Percentiles rank a stretch among this genome's conserved stretches.
phyloP scores from a whole-genome alignment of 495 filamentous ascomycete genomes.

The Neurospora sp. region DNA sequence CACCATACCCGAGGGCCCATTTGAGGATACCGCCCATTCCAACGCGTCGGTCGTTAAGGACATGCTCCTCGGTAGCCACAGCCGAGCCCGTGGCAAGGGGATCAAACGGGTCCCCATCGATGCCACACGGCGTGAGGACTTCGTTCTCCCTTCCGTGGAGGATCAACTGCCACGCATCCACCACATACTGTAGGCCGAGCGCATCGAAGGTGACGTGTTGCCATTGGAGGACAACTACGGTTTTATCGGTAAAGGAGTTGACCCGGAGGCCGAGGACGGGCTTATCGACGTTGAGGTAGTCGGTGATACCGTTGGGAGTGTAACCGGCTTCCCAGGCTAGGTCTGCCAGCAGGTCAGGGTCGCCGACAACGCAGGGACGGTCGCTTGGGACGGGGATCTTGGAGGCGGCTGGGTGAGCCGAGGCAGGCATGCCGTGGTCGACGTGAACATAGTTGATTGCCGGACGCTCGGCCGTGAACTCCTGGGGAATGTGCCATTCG shows the following conservation, averaged over 20 bases:
- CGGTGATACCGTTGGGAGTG: conserved; percentile 14
- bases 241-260: conserved; percentile 22
- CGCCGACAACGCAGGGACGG: conserved; percentile 13
- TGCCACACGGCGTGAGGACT: conserved; percentile 12
- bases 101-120: conserved; percentile 12
- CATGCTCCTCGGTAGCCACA: conserved; percentile 4
- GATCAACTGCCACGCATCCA: conserved; percentile 15
- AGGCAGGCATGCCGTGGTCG: conserved; percentile 12
- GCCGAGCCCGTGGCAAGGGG: conserved; percentile 6
- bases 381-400: conserved; percentile 16
- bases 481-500: conserved; percentile 34
- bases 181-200: conserved; percentile 14
- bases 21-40: conserved; percentile 16
- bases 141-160: conserved; percentile 14
- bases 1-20: conserved; percentile 18
- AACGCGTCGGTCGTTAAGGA: conserved; percentile 10
- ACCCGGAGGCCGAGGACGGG: conserved; percentile 19
- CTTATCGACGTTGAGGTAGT: conserved; percentile 13
- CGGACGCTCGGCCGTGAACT: conserved; percentile 24
- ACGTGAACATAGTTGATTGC: conserved; percentile 25
- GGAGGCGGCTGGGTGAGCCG: conserved; percentile 24
- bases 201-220: conserved; percentile 21
- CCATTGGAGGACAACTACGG: conserved; percentile 26
- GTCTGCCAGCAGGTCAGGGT: conserved; percentile 14
- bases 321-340: conserved; percentile 16